Evolutionary conservation across 306 rosid genomes (phyloP).

Genomic region (Echinosophora koreensis): DNA sequence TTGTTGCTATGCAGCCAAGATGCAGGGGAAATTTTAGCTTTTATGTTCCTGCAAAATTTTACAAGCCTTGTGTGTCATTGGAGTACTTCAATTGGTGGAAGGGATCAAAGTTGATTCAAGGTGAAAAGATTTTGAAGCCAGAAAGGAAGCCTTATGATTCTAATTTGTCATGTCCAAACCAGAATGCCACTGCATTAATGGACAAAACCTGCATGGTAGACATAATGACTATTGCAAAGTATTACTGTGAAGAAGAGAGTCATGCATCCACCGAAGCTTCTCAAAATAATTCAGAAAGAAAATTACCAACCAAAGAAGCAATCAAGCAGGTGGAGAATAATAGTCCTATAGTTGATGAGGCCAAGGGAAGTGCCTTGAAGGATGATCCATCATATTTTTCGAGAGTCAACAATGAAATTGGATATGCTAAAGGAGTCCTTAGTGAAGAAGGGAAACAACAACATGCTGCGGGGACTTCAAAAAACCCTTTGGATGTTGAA

Average conservation of each 20-base stretch:
- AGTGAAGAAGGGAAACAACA: slow-evolving; percentile 9
- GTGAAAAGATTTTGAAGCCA: background rate
- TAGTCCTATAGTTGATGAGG: background rate
- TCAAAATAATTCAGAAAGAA: slow-evolving; percentile 21
- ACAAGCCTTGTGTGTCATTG: slow-evolving; percentile 41
- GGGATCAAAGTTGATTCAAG: background rate
- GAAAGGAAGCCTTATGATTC: background rate
- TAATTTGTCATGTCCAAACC: slow-evolving; percentile 3
- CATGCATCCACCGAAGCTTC: background rate
- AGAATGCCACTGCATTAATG: background rate
- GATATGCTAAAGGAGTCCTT: too few species aligned
- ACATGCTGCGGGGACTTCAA: slow-evolving; percentile 10
- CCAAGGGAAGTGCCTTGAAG: slow-evolving; percentile 20
- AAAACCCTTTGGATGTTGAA: slow-evolving; percentile 34
- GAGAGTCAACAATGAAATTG: too few species aligned
- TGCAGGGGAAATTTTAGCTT: slow-evolving; percentile 25
- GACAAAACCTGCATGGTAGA: background rate
- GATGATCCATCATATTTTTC: background rate
- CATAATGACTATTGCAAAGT: slow-evolving; percentile 16
- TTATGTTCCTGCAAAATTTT: slow-evolving; percentile 44
- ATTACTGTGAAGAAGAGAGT: slow-evolving; percentile 23
- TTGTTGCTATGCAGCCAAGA: background rate
- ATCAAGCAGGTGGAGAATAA: background rate
- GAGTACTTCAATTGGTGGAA: slow-evolving; percentile 35
- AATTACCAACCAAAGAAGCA: slow-evolving; percentile 2